A percentile compares a stretch with the other conserved stretches of the same genome.
These are phyloP conservation scores for Amniculicola lignicola DNA, from an alignment of 495 filamentous ascomycete genomes.

Conservation along the genomic window DNA sequence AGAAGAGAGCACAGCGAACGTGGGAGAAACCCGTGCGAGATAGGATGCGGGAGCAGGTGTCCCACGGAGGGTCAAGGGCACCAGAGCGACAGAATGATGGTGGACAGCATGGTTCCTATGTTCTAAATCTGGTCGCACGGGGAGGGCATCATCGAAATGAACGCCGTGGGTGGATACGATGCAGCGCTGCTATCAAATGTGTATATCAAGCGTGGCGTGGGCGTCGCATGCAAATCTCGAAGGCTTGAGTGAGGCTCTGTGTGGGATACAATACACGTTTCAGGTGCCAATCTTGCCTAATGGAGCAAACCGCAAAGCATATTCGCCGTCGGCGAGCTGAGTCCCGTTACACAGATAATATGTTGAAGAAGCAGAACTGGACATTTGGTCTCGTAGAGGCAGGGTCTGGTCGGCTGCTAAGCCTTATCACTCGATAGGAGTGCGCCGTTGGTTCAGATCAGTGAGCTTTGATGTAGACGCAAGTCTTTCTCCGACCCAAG, in stretches of 20 bases:
- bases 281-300: background rate
- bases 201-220: too few relatives aligned
- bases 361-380: background rate
- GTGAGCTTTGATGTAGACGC: constrained; percentile 16
- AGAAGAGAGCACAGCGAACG: too few relatives aligned
- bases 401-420: constrained; percentile 9
- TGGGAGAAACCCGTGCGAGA: too few relatives aligned
- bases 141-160: too few relatives aligned
- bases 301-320: background rate
- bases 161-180: too few relatives aligned
- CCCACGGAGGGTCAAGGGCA: too few relatives aligned
- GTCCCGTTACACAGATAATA: constrained; percentile 12
- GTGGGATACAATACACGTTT: background rate
- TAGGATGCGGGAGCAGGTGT: too few relatives aligned
- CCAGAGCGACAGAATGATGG: too few relatives aligned
- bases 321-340: constrained; percentile 20
- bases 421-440: constrained; percentile 20
- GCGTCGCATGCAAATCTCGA: background rate
- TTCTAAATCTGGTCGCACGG: too few relatives aligned
- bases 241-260: background rate
- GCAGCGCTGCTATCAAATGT: too few relatives aligned
- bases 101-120: too few relatives aligned
- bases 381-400: constrained; percentile 3
- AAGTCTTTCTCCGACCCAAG: constrained; percentile 23
- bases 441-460: constrained; percentile 11